Percentiles rank a stretch among this genome's conserved stretches.
phyloP scores from a whole-genome alignment of 495 filamentous ascomycete species.

The Chaetomium cochliodes region DNA sequence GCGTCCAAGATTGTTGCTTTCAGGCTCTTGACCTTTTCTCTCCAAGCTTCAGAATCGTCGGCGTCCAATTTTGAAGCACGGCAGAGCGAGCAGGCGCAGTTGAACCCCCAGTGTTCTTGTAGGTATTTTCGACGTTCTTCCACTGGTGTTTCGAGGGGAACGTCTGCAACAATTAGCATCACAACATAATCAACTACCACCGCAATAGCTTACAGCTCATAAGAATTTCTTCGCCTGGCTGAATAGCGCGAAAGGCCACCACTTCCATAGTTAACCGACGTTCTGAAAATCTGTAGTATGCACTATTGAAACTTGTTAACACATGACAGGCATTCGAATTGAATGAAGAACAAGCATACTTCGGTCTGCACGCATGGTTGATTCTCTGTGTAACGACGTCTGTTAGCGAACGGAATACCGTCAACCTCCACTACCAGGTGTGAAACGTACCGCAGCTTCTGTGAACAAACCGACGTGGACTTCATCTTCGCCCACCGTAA shows the following conservation, averaged over 20 bases:
- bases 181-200: not conserved
- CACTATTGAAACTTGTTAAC: slow-evolving; percentile 30
- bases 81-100: slow-evolving; percentile 44
- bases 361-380: slow-evolving; percentile 46
- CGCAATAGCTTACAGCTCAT: slow-evolving; percentile 42
- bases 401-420: not conserved
- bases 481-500: slow-evolving; percentile 32
- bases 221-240: slow-evolving; percentile 42
- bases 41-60: slow-evolving; percentile 38
- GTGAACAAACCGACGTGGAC: slow-evolving; percentile 41
- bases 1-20: slow-evolving; percentile 36
- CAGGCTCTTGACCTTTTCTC: slow-evolving; percentile 35
- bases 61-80: slow-evolving; percentile 33
- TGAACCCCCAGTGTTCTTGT: slow-evolving; percentile 40
- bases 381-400: slow-evolving; percentile 32
- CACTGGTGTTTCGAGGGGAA: slow-evolving; percentile 32
- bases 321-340: not conserved
- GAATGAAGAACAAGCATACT: slow-evolving; percentile 34
- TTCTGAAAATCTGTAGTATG: slow-evolving; percentile 41
- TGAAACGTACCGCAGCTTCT: slow-evolving; percentile 36
- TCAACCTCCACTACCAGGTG: not conserved
- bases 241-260: slow-evolving; percentile 40
- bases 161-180: slow-evolving; percentile 27
- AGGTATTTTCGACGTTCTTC: slow-evolving; percentile 33
- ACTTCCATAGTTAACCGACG: slow-evolving; percentile 39